Conservation (phyloP, 352 stramenopile species). For the Phytophthora capsici region DNA sequence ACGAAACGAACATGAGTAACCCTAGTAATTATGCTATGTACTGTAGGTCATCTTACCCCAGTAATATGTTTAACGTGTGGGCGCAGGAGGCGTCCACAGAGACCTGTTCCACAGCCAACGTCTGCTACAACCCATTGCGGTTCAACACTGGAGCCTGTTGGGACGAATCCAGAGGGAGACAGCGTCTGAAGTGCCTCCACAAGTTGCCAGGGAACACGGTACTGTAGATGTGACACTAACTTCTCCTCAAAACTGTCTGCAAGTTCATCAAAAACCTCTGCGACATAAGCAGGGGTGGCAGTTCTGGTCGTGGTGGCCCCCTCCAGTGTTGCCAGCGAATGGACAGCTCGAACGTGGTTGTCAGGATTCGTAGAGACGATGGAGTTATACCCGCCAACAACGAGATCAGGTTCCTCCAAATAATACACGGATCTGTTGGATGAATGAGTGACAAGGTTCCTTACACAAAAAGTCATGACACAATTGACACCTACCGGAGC, state of each 20-base stretch:
- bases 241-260: conserved; percentile 85
- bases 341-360: conserved; percentile 60
- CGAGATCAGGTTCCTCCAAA: conserved; percentile 58
- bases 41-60: conserved; percentile 41
- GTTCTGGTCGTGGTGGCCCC: conserved; percentile 54
- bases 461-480: neutral
- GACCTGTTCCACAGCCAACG: conserved; percentile 77
- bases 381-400: conserved; percentile 53
- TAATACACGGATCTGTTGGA: conserved; percentile 70
- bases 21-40: too few relatives aligned
- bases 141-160: conserved; percentile 7
- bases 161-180: conserved; percentile 36
- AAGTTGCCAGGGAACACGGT: conserved; percentile 82
- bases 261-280: conserved; percentile 81
- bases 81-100: conserved; percentile 73
- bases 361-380: conserved; percentile 43
- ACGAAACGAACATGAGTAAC: neutral
- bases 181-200: conserved; percentile 63
- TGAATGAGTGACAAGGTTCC: neutral
- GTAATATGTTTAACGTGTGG: conserved; percentile 61
- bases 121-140: conserved; percentile 56
- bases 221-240: conserved; percentile 78
- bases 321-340: conserved; percentile 72
- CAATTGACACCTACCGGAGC: conserved; percentile 45
- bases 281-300: conserved; percentile 70